Conservation (phyloP, 768 basidiomycete genomes). For the Boletus patriciae region DNA sequence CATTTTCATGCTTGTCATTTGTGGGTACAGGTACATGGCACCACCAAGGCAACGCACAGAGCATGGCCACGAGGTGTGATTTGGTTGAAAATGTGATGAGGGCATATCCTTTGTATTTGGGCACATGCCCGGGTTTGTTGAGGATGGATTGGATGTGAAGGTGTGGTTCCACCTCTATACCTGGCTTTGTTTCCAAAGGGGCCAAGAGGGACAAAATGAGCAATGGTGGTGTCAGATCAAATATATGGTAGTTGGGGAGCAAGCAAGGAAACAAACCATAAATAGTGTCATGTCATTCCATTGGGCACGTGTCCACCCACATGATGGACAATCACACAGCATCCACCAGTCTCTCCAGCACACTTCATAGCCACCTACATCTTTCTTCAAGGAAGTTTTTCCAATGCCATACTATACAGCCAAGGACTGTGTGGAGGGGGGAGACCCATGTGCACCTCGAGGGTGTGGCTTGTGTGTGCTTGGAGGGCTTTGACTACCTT, state of each 20-base stretch:
- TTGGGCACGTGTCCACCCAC: constrained; percentile 38
- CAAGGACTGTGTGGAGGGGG: constrained; percentile 33
- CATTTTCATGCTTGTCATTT: neutral
- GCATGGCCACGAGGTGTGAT: constrained; percentile 43
- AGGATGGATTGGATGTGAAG: constrained; percentile 54
- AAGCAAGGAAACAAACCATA: constrained; percentile 42
- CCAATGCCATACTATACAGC: constrained; percentile 39
- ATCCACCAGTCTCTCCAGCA: constrained; percentile 50
- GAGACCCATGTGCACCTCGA: constrained; percentile 67
- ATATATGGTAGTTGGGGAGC: neutral
- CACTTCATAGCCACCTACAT: constrained; percentile 62
- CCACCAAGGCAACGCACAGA: constrained; percentile 58
- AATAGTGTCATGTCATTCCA: constrained; percentile 72
- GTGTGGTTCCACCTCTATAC: neutral
- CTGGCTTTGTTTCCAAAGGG: too few relatives aligned
- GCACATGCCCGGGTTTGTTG: constrained; percentile 45
- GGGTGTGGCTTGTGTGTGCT: constrained; percentile 39
- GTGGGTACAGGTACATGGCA: neutral
- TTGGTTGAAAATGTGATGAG: constrained; percentile 54
- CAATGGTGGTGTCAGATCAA: constrained; percentile 28
- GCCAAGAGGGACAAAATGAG: too few relatives aligned
- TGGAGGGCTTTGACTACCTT: constrained; percentile 57
- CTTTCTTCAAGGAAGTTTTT: constrained; percentile 30
- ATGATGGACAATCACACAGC: constrained; percentile 21
- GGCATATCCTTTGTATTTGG: constrained; percentile 71